phyloP scores from a whole-genome alignment of 129 eudicot genomes.

The Saposhnikovia divaricata region DNA sequence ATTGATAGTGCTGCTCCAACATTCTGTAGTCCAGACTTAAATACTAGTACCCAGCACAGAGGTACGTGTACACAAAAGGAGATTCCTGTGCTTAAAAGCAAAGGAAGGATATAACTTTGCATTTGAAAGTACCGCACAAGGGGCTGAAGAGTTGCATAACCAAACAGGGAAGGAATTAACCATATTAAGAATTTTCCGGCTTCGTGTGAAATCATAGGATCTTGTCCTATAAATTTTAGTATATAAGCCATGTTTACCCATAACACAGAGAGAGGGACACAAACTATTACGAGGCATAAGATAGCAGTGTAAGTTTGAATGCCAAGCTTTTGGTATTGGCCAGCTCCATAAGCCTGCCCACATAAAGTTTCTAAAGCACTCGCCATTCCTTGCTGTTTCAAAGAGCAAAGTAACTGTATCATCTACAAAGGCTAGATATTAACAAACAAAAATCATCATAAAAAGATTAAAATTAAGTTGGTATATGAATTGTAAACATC shows the following conservation, averaged over 20 bases:
- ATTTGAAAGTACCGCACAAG: conserved; percentile 65
- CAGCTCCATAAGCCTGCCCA: conserved; percentile 83
- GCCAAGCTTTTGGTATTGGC: conserved; percentile 60
- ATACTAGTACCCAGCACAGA: conserved; percentile 62
- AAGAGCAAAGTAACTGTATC: background rate
- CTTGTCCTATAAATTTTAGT: conserved; percentile 55
- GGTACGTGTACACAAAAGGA: conserved; percentile 47
- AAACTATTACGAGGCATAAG: conserved; percentile 45
- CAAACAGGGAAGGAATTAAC: conserved; percentile 64
- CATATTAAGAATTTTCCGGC: conserved; percentile 55
- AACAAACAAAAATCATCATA: background rate
- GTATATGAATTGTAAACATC: background rate
- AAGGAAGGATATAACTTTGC: conserved; percentile 55
- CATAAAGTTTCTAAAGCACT: conserved; percentile 72
- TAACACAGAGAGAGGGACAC: conserved; percentile 56
- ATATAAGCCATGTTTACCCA: conserved; percentile 44
- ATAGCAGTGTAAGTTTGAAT: conserved; percentile 69
- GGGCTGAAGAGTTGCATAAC: conserved; percentile 58
- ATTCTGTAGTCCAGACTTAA: conserved; percentile 38
- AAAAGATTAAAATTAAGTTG: background rate
- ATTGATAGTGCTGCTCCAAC: conserved; percentile 64
- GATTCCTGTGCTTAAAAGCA: conserved; percentile 47
- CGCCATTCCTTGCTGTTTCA: conserved; percentile 64
- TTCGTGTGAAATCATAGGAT: conserved; percentile 59
- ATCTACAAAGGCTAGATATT: background rate